Percentiles rank a stretch among this genome's conserved stretches.
Conservation (phyloP, 768 basidiomycete species). For the Lactarius psammicola region DNA sequence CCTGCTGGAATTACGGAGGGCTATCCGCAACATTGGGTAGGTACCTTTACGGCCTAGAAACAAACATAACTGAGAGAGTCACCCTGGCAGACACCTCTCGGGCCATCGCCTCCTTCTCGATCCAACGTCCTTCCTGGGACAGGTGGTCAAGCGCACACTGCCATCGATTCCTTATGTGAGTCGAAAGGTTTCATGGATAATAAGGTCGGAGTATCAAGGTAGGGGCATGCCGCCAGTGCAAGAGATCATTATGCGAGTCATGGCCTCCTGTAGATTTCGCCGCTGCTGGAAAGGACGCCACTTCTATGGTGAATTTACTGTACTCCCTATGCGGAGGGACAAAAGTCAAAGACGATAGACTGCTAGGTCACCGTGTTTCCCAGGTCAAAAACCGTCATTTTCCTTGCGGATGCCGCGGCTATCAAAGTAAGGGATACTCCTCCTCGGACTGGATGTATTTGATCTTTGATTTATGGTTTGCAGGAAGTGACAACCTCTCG, state of each 20-base stretch:
- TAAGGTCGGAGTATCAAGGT: conserved; percentile 7
- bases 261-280: conserved; percentile 13
- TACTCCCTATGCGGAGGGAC: neutral
- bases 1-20: neutral
- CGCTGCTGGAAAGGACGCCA: conserved; percentile 15
- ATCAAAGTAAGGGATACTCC: conserved; percentile 18
- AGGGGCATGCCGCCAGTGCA: neutral
- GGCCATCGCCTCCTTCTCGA: neutral
- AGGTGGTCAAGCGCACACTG: neutral
- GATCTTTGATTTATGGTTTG: conserved; percentile 4
- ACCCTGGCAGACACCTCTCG: neutral
- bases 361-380: conserved; percentile 14
- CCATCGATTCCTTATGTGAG: neutral
- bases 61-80: neutral
- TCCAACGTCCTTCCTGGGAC: neutral
- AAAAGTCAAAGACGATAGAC: neutral
- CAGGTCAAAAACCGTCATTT: neutral
- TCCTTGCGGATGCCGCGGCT: conserved; percentile 20
- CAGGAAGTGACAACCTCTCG: conserved; percentile 53
- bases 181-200: neutral
- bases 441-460: neutral
- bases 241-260: neutral
- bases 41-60: neutral
- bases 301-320: conserved; percentile 1
- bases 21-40: neutral